Evolutionary conservation across 805 yeast genomes (phyloP).

Genomic region (Hanseniaspora lachancei): DNA sequence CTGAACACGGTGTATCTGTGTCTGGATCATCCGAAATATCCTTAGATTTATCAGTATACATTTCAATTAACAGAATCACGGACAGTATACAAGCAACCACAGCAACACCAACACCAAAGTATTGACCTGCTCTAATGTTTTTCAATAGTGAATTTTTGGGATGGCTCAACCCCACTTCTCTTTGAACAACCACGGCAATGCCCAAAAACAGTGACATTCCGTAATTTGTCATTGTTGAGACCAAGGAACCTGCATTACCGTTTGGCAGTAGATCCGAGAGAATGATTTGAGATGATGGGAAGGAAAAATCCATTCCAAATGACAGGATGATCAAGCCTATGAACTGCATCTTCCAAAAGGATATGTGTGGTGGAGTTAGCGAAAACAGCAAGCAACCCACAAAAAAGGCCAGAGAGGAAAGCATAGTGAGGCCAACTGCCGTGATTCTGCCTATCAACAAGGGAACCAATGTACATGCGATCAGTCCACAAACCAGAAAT

Average conservation of each 20-base stretch:
- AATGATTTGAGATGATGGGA: conserved; percentile 59
- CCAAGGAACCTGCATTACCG: conserved; percentile 61
- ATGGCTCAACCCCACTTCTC: conserved; percentile 20
- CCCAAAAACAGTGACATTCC: conserved; percentile 61
- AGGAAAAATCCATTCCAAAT: conserved; percentile 69
- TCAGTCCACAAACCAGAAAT: conserved; percentile 38
- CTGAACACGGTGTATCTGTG: not conserved
- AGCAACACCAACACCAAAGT: conserved; percentile 50
- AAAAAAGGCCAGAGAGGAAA: conserved; percentile 42
- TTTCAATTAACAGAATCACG: not conserved
- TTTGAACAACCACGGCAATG: conserved; percentile 55
- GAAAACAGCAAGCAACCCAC: conserved; percentile 39
- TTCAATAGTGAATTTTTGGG: conserved; percentile 22
- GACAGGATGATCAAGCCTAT: conserved; percentile 43
- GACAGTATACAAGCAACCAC: conserved; percentile 14
- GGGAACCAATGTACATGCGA: conserved; percentile 44
- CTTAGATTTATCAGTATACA: not conserved
- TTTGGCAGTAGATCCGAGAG: conserved; percentile 47
- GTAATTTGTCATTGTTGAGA: conserved; percentile 58
- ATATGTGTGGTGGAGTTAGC: not conserved
- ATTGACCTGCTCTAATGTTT: conserved; percentile 45
- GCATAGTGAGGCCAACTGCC: conserved; percentile 38
- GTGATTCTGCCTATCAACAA: conserved; percentile 33
- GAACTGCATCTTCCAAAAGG: conserved; percentile 44
- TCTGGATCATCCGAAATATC: not conserved